Percentiles rank a stretch among this genome's conserved stretches.
Conservation (phyloP, 2,329 filamentous ascomycete species). For the Penicillium sumatraense region DNA sequence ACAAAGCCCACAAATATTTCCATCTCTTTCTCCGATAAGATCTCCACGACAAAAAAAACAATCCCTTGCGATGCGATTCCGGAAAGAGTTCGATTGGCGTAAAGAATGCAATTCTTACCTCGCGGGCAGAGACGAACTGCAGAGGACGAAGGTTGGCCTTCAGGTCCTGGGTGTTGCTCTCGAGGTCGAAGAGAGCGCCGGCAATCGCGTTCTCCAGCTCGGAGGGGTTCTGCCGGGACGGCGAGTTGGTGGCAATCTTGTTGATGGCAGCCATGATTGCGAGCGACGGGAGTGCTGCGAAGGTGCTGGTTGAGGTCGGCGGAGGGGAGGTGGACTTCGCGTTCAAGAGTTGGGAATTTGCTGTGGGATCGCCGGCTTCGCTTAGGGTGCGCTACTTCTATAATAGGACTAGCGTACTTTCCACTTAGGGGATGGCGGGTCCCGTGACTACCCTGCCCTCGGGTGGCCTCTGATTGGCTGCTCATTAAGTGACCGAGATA, state of each 20-base stretch:
- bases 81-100: slow-evolving; percentile 17
- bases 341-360: slow-evolving; percentile 37
- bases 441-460: slow-evolving; percentile 37
- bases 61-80: slow-evolving; percentile 22
- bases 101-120: slow-evolving; percentile 71
- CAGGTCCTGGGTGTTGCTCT: slow-evolving; percentile 98
- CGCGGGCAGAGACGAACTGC: slow-evolving; percentile 97
- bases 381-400: slow-evolving; percentile 35
- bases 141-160: slow-evolving; percentile 94
- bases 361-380: slow-evolving; percentile 39
- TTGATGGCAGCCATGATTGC: slow-evolving; percentile 79
- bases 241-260: slow-evolving; percentile 98
- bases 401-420: slow-evolving; percentile 25
- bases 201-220: slow-evolving; percentile 98
- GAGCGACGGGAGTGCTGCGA: slow-evolving; percentile 44
- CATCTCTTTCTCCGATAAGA: slow-evolving; percentile 13
- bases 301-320: slow-evolving; percentile 41
- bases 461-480: slow-evolving; percentile 22
- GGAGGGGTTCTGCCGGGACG: slow-evolving; percentile 91
- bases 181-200: slow-evolving; percentile 96
- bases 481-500: not conserved
- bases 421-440: slow-evolving; percentile 30
- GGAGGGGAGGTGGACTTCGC: slow-evolving; percentile 37
- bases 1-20: slow-evolving; percentile 20
- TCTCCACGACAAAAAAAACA: slow-evolving; percentile 18